Evolutionary conservation across 208 protist species (phyloP), one percentile per base, ranked within the genome.

Genomic region (Porcisia deanei): DNA sequence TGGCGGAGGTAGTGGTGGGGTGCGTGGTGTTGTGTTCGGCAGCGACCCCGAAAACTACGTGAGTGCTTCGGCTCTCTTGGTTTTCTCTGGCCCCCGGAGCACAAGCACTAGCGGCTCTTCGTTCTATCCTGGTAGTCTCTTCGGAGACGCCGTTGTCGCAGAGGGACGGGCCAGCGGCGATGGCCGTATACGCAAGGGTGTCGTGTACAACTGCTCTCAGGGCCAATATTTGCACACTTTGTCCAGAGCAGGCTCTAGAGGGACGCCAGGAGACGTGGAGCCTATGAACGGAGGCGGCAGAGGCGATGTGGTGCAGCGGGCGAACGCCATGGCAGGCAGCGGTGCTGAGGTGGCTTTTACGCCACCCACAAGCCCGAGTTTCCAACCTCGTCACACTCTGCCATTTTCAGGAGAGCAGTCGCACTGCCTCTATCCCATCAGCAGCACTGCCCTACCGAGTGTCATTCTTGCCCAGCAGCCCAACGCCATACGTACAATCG

Each of bases 91-190:
- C 18, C 30, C 45, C 8, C 61, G 47, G 70, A 73, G 63, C 55
- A 64, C 64, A 72, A 73, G 77, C 16, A 71, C 45, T 47, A 76
- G 74, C 43, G 55, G 14, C 45, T 73, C 76, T 47, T 81, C 77
- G 57, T 61, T 81, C 8, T 76, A 77, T 60, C 77, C 65, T 5
- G 71, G 77, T 37, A 81, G 77, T 52, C 68, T 81, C 66, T 81
- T 76, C 55, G 63, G 63, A 18, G 54, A 58, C 66, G 37, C 68
- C 8, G 47, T 22, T 9, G 34, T 30, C 52, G 30, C 53, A 16
- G 68, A 72, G 68, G 68, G 49, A 37, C 68, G 52, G 16, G 18
- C 20, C 37, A 4, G 9, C 22, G 53, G 53, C 53, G 49, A 54
- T 43, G 53, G 37, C 37, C 34, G 53, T 10, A 14, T 9, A 16